Conservation (phyloP, 176 grass and related monocot genomes). For the Bromus sterilis region DNA sequence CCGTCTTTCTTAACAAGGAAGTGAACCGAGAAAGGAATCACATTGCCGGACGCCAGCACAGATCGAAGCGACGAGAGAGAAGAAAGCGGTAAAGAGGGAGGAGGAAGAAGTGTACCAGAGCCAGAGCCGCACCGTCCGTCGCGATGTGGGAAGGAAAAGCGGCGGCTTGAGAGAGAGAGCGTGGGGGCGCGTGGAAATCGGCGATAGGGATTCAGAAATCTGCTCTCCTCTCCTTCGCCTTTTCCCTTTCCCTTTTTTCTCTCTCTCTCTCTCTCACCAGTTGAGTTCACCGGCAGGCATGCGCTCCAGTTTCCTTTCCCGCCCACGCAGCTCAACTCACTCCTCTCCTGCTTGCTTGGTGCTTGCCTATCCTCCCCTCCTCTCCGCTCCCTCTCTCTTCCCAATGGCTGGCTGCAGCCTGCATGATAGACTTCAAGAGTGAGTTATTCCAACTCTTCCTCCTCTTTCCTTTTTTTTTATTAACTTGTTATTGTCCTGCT, state of each 20-base stretch:
- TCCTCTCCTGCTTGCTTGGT: too few species aligned
- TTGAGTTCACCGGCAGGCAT: background rate
- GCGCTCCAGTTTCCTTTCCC: conserved; percentile 29
- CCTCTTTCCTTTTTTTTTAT: background rate
- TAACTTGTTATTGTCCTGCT: background rate
- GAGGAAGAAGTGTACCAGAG: conserved; percentile 29
- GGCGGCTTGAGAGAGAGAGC: background rate
- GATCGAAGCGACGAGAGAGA: background rate
- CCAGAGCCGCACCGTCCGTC: background rate
- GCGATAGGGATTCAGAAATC: conserved; percentile 14
- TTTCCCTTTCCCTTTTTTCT: background rate
- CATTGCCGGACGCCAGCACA: background rate
- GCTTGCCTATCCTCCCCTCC: background rate
- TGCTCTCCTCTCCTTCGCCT: too few species aligned
- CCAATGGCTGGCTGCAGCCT: background rate
- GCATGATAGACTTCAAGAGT: background rate
- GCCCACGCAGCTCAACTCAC: conserved; percentile 36
- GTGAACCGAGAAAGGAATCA: background rate
- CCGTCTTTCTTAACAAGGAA: background rate
- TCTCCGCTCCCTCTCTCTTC: background rate
- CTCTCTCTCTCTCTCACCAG: background rate
- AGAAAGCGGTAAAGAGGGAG: background rate
- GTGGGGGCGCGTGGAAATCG: conserved; percentile 12
- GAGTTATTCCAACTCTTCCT: background rate
- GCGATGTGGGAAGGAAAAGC: conserved; percentile 9